Base-by-base conservation (phyloP, 1,139 yeast species). In the Groenewaldozyma auringiensis region DNA sequence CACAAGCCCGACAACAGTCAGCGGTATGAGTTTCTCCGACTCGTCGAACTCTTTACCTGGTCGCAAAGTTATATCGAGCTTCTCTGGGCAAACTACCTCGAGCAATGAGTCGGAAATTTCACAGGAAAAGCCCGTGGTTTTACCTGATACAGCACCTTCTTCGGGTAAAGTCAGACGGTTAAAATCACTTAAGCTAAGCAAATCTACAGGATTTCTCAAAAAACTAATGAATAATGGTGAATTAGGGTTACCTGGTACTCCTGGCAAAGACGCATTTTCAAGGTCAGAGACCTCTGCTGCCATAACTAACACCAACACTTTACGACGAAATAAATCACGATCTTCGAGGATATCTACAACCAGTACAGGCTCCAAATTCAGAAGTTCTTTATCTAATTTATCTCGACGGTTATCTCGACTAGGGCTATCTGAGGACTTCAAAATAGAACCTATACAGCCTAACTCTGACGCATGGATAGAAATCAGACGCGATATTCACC, bases 401-500 rank as follows among this genome's bases (percentile, higher is more conserved):
- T 35, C 38, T 8, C 16, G 16, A 4, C 11, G 41, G 45, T 14
- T 38, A 27, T 11, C 37, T 3, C 35, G 38, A 20, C 2, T 21
- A 41, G 22, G 41, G 22, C 21, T 25, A 29, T 16, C 41, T 22
- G 20, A 18, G 4, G 38, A 35, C 38, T 14, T 11, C 21, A 38
- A 36, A 27, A 33, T 27, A 16, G 42, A 47, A 2, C 17, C 29
- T 6, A 11, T 25, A 11, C 29, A 25, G 29, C 29, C 36, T 11
- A 25, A 29, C 4, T 47, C 49, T 4, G n/a, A 9, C 4, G 16
- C 38, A 4, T 77, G 80, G 80, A 68, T 76, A 35, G 75, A 74
- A 37, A 69, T 69, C 13, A 74, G 75, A 45, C 67, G 75, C 4
- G 89, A 83, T 47, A 67, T 89, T 44, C 79, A 83, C 59, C 74